Conservation (phyloP, 108 stramenopile species). For the Pelagomonas calceolata region DNA sequence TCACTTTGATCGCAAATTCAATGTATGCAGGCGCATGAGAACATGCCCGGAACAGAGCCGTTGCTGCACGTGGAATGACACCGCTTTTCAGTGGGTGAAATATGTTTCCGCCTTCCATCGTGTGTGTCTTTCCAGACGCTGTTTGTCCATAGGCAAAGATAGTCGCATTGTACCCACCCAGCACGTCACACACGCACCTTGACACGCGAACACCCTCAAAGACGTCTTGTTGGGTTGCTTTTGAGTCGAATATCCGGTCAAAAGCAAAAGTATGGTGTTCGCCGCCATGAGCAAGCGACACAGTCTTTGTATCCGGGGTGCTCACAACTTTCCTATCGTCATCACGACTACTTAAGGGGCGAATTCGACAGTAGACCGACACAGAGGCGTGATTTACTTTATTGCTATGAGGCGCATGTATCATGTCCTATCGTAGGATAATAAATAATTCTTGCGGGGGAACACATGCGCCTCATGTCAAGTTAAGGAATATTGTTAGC, state of each 20-base stretch:
- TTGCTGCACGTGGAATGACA: conserved; percentile 11
- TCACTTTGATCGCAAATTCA: conserved; percentile 21
- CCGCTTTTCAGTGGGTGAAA: neutral
- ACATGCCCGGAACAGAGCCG: conserved; percentile 1
- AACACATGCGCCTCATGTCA: too few relatives aligned
- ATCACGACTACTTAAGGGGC: neutral
- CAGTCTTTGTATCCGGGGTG: neutral
- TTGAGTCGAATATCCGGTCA: conserved; percentile 24
- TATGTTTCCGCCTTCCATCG: conserved; percentile 7
- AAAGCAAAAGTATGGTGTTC: conserved; percentile 21
- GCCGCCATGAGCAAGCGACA: neutral
- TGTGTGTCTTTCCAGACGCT: conserved; percentile 33
- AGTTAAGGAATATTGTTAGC: too few relatives aligned
- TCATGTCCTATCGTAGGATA: too few relatives aligned
- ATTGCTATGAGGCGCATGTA: too few relatives aligned
- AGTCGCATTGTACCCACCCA: conserved; percentile 42
- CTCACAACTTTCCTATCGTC: too few relatives aligned
- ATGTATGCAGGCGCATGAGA: conserved; percentile 1
- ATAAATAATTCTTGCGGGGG: too few relatives aligned
- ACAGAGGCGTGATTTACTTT: too few relatives aligned
- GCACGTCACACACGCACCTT: conserved; percentile 7
- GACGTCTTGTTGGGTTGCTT: conserved; percentile 22
- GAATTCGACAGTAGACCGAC: neutral
- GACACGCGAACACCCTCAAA: conserved; percentile 13
- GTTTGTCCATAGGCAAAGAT: conserved; percentile 49